Percentiles rank a stretch among this genome's conserved stretches.
Conservation (phyloP, 441 rosid species). For the Hypseocharis bilobata region DNA sequence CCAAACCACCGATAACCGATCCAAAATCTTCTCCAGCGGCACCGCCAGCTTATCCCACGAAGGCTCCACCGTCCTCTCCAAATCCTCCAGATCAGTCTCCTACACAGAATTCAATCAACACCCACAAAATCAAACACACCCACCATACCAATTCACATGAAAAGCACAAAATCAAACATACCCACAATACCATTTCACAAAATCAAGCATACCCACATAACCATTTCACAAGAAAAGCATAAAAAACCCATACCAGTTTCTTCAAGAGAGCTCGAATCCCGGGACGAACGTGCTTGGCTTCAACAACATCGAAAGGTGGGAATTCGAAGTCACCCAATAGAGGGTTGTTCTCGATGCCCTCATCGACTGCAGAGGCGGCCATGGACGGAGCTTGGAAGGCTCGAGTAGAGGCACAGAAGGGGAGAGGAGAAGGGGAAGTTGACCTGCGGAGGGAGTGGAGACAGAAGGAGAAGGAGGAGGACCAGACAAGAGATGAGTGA, state of each 20-base stretch:
- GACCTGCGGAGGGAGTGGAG: conserved; percentile 31
- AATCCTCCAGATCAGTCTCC: conserved; percentile 65
- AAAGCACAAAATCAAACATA: not conserved
- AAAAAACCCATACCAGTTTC: conserved; percentile 40
- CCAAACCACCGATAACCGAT: conserved; percentile 58
- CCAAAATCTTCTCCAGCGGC: conserved; percentile 69
- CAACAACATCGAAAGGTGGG: conserved; percentile 59
- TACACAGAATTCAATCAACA: conserved; percentile 17
- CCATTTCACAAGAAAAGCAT: not conserved
- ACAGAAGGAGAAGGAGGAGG: conserved; percentile 60
- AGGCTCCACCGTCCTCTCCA: conserved; percentile 71
- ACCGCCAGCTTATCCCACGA: conserved; percentile 74
- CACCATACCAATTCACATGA: not conserved
- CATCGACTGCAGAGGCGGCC: conserved; percentile 27
- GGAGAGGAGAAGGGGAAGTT: conserved; percentile 27
- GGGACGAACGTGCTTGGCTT: conserved; percentile 57
- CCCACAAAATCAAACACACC: not conserved
- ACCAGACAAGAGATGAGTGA: too few species aligned
- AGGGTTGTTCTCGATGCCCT: conserved; percentile 38
- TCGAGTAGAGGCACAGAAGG: conserved; percentile 25
- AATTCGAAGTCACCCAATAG: conserved; percentile 59
- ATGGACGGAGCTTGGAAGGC: conserved; percentile 20
- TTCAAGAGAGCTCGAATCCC: conserved; percentile 60
- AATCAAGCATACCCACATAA: not conserved
- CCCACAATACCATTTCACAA: not conserved